Percentiles rank a stretch among this genome's conserved stretches.
These are phyloP conservation scores for Achaetomiella virescens DNA, from an alignment of 495 filamentous ascomycete species.

Conservation along the genomic window DNA sequence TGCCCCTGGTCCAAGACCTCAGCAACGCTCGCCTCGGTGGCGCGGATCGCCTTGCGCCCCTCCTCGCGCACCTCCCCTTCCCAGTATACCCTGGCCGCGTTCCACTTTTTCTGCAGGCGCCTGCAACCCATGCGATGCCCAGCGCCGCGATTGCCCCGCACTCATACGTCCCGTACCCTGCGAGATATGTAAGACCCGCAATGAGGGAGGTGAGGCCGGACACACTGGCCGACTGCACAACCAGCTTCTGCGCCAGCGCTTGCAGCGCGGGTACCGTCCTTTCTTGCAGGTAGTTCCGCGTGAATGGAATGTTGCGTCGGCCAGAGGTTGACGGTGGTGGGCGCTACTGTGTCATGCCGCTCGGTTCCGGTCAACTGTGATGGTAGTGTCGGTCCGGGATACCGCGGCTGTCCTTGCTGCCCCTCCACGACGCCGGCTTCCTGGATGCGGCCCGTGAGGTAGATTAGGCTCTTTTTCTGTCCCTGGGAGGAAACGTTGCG, in stretches of 20 bases:
- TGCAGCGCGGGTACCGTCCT: slow-evolving; percentile 70
- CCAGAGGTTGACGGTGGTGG: slow-evolving; percentile 23
- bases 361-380: background rate
- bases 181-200: slow-evolving; percentile 62
- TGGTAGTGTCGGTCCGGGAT: slow-evolving; percentile 15
- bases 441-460: slow-evolving; percentile 70
- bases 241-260: slow-evolving; percentile 68
- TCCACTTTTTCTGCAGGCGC: slow-evolving; percentile 75
- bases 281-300: slow-evolving; percentile 54
- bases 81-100: slow-evolving; percentile 61
- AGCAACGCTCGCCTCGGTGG: slow-evolving; percentile 59
- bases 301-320: slow-evolving; percentile 48
- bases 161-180: slow-evolving; percentile 58
- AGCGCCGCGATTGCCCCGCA: slow-evolving; percentile 73
- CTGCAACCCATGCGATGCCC: slow-evolving; percentile 65
- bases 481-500: slow-evolving; percentile 61
- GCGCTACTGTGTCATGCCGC: background rate
- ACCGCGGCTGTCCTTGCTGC: slow-evolving; percentile 8
- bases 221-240: slow-evolving; percentile 66
- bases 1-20: slow-evolving; percentile 45
- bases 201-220: slow-evolving; percentile 57
- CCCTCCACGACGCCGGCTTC: slow-evolving; percentile 45
- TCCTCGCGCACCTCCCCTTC: slow-evolving; percentile 72
- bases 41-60: slow-evolving; percentile 64
- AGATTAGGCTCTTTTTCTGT: slow-evolving; percentile 72